phyloP scores from a whole-genome alignment of 495 filamentous ascomycete species.

The Xanthoparmelia taractica region DNA sequence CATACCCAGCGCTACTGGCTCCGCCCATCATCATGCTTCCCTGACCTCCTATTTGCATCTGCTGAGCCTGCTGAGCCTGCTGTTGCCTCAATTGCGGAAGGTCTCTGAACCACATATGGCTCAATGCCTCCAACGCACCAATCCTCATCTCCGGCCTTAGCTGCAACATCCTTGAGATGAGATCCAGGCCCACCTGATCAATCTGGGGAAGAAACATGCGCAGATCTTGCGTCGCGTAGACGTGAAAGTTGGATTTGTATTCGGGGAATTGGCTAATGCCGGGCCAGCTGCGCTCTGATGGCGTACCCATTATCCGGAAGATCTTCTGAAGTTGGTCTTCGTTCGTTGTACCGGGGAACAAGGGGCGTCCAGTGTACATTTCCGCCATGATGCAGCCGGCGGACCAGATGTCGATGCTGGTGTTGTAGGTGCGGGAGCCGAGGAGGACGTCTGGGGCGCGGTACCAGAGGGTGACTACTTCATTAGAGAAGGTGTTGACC shows the following conservation, averaged over 20 bases:
- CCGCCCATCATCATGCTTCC: slow-evolving; percentile 11
- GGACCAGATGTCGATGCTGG: slow-evolving; percentile 96
- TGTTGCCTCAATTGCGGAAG: slow-evolving; percentile 43
- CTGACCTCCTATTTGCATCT: slow-evolving; percentile 10
- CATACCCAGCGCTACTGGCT: slow-evolving; percentile 11
- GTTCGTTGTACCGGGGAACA: slow-evolving; percentile 93
- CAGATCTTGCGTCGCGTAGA: slow-evolving; percentile 91
- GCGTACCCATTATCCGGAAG: slow-evolving; percentile 95
- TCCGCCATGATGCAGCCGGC: slow-evolving; percentile 98
- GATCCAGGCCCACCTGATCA: slow-evolving; percentile 74
- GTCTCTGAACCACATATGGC: slow-evolving; percentile 85
- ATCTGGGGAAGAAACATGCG: slow-evolving; percentile 80
- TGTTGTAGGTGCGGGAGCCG: slow-evolving; percentile 88
- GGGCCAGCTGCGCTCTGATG: slow-evolving; percentile 86
- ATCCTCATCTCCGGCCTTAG: slow-evolving; percentile 87
- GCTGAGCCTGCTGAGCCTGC: slow-evolving; percentile 20
- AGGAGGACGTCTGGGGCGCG: slow-evolving; percentile 89
- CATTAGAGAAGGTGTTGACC: slow-evolving; percentile 96
- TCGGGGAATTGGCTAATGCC: slow-evolving; percentile 84
- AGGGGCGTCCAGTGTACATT: slow-evolving; percentile 87
- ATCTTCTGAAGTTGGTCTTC: slow-evolving; percentile 93
- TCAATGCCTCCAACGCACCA: slow-evolving; percentile 71
- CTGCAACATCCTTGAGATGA: slow-evolving; percentile 85
- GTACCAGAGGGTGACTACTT: slow-evolving; percentile 96
- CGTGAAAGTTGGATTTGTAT: slow-evolving; percentile 87